phyloP scores from a whole-genome alignment of 2,329 filamentous ascomycete genomes.

The Penicillium freii region DNA sequence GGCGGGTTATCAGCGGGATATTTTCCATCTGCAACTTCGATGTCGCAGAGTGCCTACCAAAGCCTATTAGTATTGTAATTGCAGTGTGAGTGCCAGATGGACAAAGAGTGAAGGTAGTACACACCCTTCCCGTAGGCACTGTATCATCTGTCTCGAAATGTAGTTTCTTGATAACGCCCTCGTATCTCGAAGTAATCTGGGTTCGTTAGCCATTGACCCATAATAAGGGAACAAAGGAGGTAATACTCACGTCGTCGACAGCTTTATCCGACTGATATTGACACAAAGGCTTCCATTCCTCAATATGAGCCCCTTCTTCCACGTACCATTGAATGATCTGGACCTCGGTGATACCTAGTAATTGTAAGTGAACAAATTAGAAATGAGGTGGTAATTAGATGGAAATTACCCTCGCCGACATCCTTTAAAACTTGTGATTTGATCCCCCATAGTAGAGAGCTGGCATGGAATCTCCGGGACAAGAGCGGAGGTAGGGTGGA shows the following conservation, averaged over 20 bases:
- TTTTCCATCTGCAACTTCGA: conserved; percentile 80
- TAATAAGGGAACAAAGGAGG: conserved; percentile 1
- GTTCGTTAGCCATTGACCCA: conserved; percentile 37
- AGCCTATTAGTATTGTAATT: conserved; percentile 11
- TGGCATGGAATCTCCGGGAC: conserved; percentile 38
- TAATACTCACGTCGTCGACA: conserved; percentile 52
- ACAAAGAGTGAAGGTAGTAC: not conserved
- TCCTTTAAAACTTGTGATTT: conserved; percentile 45
- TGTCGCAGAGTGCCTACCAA: conserved; percentile 77
- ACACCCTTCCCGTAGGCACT: conserved; percentile 79
- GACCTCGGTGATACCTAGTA: conserved; percentile 90
- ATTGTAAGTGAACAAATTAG: conserved; percentile 19
- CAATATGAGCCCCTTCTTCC: conserved; percentile 87
- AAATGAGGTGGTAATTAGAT: not conserved
- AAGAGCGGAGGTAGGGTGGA: conserved; percentile 23
- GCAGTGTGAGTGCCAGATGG: not conserved
- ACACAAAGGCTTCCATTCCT: conserved; percentile 96
- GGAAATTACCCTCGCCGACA: conserved; percentile 42
- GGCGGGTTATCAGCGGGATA: conserved; percentile 57
- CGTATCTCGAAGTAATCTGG: conserved; percentile 93
- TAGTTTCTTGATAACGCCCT: conserved; percentile 92
- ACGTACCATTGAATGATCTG: conserved; percentile 99
- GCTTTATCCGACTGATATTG: conserved; percentile 99
- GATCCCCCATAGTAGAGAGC: conserved; percentile 34
- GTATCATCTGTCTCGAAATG: conserved; percentile 96